phyloP scores from a whole-genome alignment of 164 flowering plant genomes.

The Chimonanthus salicifolius region DNA sequence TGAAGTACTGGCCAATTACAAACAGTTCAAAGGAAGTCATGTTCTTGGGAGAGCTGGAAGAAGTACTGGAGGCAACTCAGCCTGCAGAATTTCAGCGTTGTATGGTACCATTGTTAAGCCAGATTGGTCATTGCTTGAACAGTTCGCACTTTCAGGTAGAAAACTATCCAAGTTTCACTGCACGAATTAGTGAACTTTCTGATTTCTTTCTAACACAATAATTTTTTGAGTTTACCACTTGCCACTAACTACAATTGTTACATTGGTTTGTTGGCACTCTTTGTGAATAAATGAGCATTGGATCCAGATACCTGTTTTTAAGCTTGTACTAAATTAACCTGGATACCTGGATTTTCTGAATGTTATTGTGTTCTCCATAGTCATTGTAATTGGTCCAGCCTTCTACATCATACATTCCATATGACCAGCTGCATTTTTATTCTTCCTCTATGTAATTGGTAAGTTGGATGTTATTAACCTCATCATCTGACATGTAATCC shows the following conservation, averaged over 20 bases:
- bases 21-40: slow-evolving; percentile 82
- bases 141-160: slow-evolving; percentile 75
- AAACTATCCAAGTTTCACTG: neutral
- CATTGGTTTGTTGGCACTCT: neutral
- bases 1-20: slow-evolving; percentile 77
- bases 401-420: neutral
- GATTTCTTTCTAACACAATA: neutral
- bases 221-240: neutral
- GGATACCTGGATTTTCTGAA: neutral
- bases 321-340: neutral
- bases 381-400: neutral
- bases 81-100: slow-evolving; percentile 64
- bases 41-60: slow-evolving; percentile 77
- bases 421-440: neutral
- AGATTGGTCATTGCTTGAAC: slow-evolving; percentile 60
- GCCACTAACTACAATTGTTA: neutral
- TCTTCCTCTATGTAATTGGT: neutral
- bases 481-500: neutral
- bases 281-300: neutral
- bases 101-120: slow-evolving; percentile 69
- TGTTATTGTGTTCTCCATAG: neutral
- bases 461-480: neutral
- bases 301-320: neutral
- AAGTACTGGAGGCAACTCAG: slow-evolving; percentile 69
- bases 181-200: neutral